Evolutionary conservation across 768 basidiomycete species (phyloP).

Genomic region (Agaricus sinodeliciosus): DNA sequence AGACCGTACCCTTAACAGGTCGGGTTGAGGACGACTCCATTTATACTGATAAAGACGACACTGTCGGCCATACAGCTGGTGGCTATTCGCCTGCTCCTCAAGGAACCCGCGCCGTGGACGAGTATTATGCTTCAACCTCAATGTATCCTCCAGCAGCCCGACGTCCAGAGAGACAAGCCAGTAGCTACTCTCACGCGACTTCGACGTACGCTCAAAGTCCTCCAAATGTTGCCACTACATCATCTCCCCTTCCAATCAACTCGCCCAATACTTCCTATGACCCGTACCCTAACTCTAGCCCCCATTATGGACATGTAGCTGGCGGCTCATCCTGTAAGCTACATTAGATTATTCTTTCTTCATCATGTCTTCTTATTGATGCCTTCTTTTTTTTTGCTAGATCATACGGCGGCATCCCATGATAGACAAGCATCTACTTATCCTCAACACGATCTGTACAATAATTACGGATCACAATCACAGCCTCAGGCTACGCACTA

Average conservation of each 20-base stretch:
- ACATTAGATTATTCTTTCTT: background rate
- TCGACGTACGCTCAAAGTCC: constrained; percentile 21
- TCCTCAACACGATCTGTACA: constrained; percentile 47
- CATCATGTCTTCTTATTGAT: background rate
- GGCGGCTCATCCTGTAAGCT: constrained; percentile 51
- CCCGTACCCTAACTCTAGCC: constrained; percentile 22
- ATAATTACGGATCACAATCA: constrained; percentile 17
- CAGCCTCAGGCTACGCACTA: constrained; percentile 22
- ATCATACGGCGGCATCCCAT: constrained; percentile 47
- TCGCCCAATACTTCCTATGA: constrained; percentile 28
- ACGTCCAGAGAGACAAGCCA: constrained; percentile 28
- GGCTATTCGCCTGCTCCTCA: constrained; percentile 62
- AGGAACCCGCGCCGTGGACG: constrained; percentile 69
- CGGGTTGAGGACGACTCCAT: constrained; percentile 51
- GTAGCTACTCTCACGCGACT: constrained; percentile 34
- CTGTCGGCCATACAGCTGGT: constrained; percentile 30
- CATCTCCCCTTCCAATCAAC: constrained; percentile 11
- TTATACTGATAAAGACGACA: constrained; percentile 38
- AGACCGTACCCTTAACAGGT: constrained; percentile 64
- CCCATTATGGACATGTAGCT: constrained; percentile 46
- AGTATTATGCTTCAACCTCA: constrained; percentile 48
- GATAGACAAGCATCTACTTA: constrained; percentile 42
- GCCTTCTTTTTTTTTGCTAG: constrained; percentile 25
- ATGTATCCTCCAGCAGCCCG: constrained; percentile 41
- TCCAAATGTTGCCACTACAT: constrained; percentile 11